These are phyloP conservation scores for Penicillium dipodomyicola DNA, from an alignment of 495 filamentous ascomycete genomes.

Conservation along the genomic window DNA sequence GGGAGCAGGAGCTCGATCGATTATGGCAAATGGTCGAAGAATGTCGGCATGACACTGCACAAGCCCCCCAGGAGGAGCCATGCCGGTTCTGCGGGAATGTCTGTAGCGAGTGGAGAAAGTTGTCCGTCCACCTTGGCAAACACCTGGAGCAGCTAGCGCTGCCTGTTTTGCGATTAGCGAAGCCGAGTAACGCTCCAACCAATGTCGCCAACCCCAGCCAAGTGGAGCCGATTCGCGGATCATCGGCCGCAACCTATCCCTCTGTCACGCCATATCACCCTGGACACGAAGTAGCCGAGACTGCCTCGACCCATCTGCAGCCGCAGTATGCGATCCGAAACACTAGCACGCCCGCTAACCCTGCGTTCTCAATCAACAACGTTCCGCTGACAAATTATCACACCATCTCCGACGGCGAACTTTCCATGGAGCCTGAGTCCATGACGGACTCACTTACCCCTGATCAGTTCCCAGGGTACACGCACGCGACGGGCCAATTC, in stretches of 20 bases:
- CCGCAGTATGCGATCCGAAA: constrained; percentile 25
- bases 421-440: constrained; percentile 33
- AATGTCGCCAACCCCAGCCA: constrained; percentile 7
- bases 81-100: constrained; percentile 88
- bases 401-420: constrained; percentile 28
- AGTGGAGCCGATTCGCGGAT: not conserved
- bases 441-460: constrained; percentile 21
- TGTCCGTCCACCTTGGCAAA: constrained; percentile 90
- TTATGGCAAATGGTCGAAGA: constrained; percentile 77
- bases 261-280: constrained; percentile 7
- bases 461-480: constrained; percentile 16
- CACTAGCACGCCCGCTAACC: constrained; percentile 11
- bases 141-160: constrained; percentile 95
- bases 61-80: constrained; percentile 69
- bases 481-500: constrained; percentile 16
- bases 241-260: constrained; percentile 6
- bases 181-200: constrained; percentile 26
- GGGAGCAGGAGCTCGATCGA: constrained; percentile 52
- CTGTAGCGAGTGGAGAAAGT: constrained; percentile 87
- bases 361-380: constrained; percentile 17
- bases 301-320: constrained; percentile 11
- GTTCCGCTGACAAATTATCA: constrained; percentile 19
- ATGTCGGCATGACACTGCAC: constrained; percentile 69
- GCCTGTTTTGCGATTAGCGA: constrained; percentile 74
- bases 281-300: constrained; percentile 1